Percentiles rank a stretch among this genome's conserved stretches.
Conservation (phyloP, 805 yeast genomes). For the Priceomyces carsonii region DNA sequence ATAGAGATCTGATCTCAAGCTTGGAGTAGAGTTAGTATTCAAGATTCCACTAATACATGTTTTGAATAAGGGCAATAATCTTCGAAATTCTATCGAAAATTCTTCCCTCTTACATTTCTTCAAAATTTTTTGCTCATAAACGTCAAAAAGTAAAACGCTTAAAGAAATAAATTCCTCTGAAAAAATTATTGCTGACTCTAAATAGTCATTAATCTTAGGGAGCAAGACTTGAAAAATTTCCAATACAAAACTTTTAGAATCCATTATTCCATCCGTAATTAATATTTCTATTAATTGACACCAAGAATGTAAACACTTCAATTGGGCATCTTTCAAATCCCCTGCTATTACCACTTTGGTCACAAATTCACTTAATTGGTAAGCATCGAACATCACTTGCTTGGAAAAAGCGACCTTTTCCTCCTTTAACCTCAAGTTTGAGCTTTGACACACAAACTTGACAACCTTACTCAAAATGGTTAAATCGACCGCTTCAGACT, state of each 20-base stretch:
- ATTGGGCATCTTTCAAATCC: constrained; percentile 52
- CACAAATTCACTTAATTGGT: constrained; percentile 36
- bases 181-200: constrained; percentile 62
- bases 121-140: constrained; percentile 45
- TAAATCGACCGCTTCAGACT: constrained; percentile 42
- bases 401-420: constrained; percentile 21
- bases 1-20: constrained; percentile 77
- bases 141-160: constrained; percentile 67
- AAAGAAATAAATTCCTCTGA: constrained; percentile 78
- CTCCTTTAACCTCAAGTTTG: constrained; percentile 20
- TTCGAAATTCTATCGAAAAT: constrained; percentile 37
- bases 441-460: constrained; percentile 20
- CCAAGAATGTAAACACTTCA: constrained; percentile 78
- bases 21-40: constrained; percentile 65
- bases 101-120: constrained; percentile 14
- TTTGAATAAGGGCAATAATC: constrained; percentile 68
- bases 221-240: constrained; percentile 75
- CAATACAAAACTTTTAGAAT: constrained; percentile 61
- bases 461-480: constrained; percentile 27
- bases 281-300: constrained; percentile 73
- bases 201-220: constrained; percentile 75
- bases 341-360: constrained; percentile 47
- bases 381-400: constrained; percentile 26
- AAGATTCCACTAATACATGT: constrained; percentile 74
- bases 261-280: constrained; percentile 54